Evolutionary conservation across 129 eudicot genomes (phyloP).

Genomic region (Arctium minus): DNA sequence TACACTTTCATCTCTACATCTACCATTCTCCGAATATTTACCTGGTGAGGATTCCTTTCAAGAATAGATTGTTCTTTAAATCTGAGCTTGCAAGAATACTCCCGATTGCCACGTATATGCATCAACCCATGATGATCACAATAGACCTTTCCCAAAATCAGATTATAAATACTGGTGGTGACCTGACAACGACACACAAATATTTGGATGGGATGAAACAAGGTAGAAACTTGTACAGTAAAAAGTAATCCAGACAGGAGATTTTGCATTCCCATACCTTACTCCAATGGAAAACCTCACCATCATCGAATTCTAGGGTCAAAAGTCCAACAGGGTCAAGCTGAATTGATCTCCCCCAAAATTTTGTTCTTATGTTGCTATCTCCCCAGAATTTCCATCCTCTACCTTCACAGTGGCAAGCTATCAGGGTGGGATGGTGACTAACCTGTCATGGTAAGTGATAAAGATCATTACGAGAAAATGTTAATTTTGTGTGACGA

Average conservation of each 20-base stretch:
- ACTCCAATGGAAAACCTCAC: slow-evolving; percentile 58
- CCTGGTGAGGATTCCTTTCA: slow-evolving; percentile 56
- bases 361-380: slow-evolving; percentile 44
- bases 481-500: background rate
- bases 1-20: background rate
- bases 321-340: slow-evolving; percentile 59
- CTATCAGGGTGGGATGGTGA: slow-evolving; percentile 51
- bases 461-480: background rate
- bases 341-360: slow-evolving; percentile 61
- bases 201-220: background rate
- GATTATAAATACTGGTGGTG: slow-evolving; percentile 56
- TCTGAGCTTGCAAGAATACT: slow-evolving; percentile 51
- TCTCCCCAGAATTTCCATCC: slow-evolving; percentile 64
- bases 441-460: slow-evolving; percentile 36
- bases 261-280: slow-evolving; percentile 27
- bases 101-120: slow-evolving; percentile 42
- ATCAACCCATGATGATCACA: slow-evolving; percentile 66
- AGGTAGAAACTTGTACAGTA: background rate
- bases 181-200: slow-evolving; percentile 31
- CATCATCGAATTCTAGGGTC: slow-evolving; percentile 57
- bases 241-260: background rate
- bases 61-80: slow-evolving; percentile 55
- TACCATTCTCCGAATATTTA: background rate
- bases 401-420: slow-evolving; percentile 55
- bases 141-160: slow-evolving; percentile 51